phyloP scores from a whole-genome alignment of 1,284 basidiomycete species.

The Ustilago loliicola region DNA sequence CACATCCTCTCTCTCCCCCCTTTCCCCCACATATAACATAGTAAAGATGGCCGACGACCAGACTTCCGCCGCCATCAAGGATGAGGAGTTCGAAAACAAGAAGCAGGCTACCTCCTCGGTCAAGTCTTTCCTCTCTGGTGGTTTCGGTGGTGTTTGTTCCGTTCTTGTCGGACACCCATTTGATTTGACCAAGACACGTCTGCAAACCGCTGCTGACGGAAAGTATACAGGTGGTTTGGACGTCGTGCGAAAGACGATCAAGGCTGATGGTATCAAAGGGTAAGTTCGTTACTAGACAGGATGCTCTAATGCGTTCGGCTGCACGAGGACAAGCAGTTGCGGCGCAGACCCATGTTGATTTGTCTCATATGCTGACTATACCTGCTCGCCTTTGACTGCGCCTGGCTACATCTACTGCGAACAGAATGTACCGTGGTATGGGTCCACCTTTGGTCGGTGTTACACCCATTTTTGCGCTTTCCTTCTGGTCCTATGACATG shows the following conservation, averaged over 20 bases:
- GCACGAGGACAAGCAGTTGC: not conserved
- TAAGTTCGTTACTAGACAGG: constrained; percentile 59
- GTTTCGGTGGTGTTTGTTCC: constrained; percentile 87
- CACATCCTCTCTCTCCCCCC: not conserved
- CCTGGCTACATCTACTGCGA: not conserved
- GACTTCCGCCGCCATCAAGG: constrained; percentile 51
- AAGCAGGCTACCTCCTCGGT: constrained; percentile 62
- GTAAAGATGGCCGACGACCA: constrained; percentile 62
- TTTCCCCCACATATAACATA: constrained; percentile 14
- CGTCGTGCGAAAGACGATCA: constrained; percentile 90
- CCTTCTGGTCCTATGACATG: constrained; percentile 97
- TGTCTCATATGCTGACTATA: not conserved
- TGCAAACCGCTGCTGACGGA: constrained; percentile 92
- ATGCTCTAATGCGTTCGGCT: not conserved
- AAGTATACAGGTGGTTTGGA: constrained; percentile 92
- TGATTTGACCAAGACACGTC: constrained; percentile 90
- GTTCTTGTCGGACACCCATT: constrained; percentile 97
- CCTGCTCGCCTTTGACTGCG: not conserved
- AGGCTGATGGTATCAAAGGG: constrained; percentile 90
- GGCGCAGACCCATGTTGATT: not conserved
- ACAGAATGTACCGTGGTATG: constrained; percentile 93
- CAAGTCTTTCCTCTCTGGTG: constrained; percentile 75
- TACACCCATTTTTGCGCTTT: constrained; percentile 97
- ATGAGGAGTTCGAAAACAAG: constrained; percentile 59
- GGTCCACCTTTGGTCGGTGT: constrained; percentile 95